Evolutionary conservation across 1,284 basidiomycete species (phyloP).

Genomic region (Ceraceosorus guamensis): DNA sequence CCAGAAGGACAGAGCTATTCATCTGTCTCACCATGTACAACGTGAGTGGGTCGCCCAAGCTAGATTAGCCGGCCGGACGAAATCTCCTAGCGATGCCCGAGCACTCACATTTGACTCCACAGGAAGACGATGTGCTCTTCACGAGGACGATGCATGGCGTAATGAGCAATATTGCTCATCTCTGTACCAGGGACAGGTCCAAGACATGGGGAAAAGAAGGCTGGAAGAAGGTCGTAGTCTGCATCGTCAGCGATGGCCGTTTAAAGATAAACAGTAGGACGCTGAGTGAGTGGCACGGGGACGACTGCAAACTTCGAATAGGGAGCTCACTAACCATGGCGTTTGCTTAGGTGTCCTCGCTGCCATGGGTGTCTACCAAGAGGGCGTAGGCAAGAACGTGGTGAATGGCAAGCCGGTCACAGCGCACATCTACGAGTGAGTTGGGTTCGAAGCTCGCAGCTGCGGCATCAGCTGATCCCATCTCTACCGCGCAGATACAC

Average conservation of each 20-base stretch:
- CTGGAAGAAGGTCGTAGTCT: slow-evolving; percentile 68
- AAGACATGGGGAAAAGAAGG: slow-evolving; percentile 94
- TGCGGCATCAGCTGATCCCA: not conserved
- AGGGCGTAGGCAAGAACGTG: slow-evolving; percentile 81
- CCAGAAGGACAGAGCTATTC: slow-evolving; percentile 42
- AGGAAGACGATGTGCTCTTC: slow-evolving; percentile 27
- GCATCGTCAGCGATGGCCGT: slow-evolving; percentile 13
- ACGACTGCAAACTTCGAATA: not conserved
- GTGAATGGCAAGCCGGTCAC: slow-evolving; percentile 77
- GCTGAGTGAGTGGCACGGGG: not conserved
- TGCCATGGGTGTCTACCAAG: slow-evolving; percentile 76
- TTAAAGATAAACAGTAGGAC: slow-evolving; percentile 12
- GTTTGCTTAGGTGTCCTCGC: slow-evolving; percentile 50
- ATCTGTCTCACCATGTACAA: slow-evolving; percentile 47
- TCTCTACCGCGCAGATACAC: slow-evolving; percentile 8
- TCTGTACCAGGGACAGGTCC: slow-evolving; percentile 71
- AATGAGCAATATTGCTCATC: slow-evolving; percentile 52
- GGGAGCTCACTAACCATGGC: not conserved
- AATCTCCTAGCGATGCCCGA: not conserved
- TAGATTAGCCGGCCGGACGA: not conserved
- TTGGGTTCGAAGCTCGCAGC: not conserved
- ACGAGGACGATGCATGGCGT: slow-evolving; percentile 45
- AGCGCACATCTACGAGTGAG: slow-evolving; percentile 79
- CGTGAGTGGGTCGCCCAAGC: slow-evolving; percentile 11
- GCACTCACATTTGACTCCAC: not conserved